Evolutionary conservation across 2,329 filamentous ascomycete species (phyloP).

Genomic region (Pestalotiopsis fici): DNA sequence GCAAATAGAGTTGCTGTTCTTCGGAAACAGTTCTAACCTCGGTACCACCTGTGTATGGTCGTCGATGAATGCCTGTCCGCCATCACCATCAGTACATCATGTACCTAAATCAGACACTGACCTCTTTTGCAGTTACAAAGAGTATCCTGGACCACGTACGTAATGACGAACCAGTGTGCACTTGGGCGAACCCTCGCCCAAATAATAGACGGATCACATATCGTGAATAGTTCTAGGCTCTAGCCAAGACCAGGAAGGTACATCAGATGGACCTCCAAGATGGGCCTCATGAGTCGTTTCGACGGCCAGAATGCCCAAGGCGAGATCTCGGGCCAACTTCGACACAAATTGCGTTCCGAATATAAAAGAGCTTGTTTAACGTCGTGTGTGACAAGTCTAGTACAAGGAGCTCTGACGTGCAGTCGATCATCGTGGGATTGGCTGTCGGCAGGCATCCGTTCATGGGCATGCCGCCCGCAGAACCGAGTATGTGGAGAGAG

Average conservation of each 20-base stretch:
- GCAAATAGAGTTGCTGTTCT: background rate
- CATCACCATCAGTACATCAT: background rate
- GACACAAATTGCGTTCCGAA: slow-evolving; percentile 35
- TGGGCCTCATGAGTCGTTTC: background rate
- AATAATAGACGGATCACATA: background rate
- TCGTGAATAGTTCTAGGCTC: background rate
- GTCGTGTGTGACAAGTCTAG: background rate
- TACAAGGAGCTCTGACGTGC: background rate
- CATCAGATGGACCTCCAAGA: slow-evolving; percentile 8
- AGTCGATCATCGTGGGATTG: background rate
- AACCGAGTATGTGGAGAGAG: background rate
- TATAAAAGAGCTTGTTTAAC: background rate
- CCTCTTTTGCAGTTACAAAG: too few species aligned
- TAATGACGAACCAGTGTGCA: background rate
- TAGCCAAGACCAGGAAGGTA: background rate
- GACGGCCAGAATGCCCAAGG: slow-evolving; percentile 9
- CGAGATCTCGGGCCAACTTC: slow-evolving; percentile 25
- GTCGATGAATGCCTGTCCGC: background rate
- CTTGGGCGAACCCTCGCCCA: background rate
- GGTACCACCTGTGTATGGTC: background rate
- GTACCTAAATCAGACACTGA: background rate
- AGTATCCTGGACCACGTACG: background rate
- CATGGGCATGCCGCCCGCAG: background rate
- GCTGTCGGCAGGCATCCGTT: background rate
- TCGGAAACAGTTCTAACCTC: background rate